Evolutionary conservation across 2,329 filamentous ascomycete genomes (phyloP).

Genomic region (Aspergillus sp.): DNA sequence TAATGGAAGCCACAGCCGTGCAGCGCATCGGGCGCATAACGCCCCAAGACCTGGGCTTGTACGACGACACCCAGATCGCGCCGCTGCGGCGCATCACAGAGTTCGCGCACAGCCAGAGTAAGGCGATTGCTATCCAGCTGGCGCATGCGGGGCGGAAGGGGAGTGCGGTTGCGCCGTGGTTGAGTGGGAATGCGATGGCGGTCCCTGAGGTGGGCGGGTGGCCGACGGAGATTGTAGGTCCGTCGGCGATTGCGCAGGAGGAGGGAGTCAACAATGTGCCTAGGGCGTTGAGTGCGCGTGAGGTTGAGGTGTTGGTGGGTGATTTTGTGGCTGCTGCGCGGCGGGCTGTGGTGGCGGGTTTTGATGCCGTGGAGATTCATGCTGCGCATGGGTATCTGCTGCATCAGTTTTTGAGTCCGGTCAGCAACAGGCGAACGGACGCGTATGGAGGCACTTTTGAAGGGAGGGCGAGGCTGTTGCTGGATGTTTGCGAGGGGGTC

Average conservation of each 20-base stretch:
- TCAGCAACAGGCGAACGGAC: conserved; percentile 24
- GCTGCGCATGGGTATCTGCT: conserved; percentile 28
- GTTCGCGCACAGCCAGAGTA: conserved; percentile 75
- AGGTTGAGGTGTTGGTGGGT: conserved; percentile 34
- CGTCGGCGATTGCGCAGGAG: conserved; percentile 10
- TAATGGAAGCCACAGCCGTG: conserved; percentile 78
- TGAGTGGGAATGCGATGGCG: conserved; percentile 35
- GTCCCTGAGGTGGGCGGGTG: conserved; percentile 54
- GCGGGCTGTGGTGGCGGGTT: conserved; percentile 33
- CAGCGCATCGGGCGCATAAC: conserved; percentile 77
- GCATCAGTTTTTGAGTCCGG: conserved; percentile 25
- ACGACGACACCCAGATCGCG: conserved; percentile 79
- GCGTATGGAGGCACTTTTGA: conserved; percentile 21
- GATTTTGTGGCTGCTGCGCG: conserved; percentile 26
- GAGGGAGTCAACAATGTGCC: conserved; percentile 9
- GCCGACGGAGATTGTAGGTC: conserved; percentile 52
- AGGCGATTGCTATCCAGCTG: conserved; percentile 77
- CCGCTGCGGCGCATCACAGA: conserved; percentile 67
- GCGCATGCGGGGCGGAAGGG: conserved; percentile 73
- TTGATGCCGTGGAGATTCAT: conserved; percentile 33
- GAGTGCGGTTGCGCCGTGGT: conserved; percentile 56
- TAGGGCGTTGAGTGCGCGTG: conserved; percentile 26
- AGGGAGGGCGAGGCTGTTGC: conserved; percentile 6
- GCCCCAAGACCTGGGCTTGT: conserved; percentile 62
- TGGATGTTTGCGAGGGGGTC: conserved; percentile 20